Base-by-base conservation (phyloP, 2,329 filamentous ascomycete genomes). In the Hymenoscyphus albidus region DNA sequence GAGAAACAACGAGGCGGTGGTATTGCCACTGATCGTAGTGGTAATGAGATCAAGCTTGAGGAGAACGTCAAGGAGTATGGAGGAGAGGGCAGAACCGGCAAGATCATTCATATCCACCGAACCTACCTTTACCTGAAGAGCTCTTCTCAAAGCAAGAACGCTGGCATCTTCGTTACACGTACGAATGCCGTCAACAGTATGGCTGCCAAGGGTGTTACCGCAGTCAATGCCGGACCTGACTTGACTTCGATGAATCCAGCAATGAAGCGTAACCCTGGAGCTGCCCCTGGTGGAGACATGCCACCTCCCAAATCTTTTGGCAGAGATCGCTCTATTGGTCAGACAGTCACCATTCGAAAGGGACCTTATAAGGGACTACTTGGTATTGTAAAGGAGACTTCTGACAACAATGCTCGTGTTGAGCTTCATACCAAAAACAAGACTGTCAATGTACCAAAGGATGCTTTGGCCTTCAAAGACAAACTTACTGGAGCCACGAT, bases 391-490 rank as follows among this genome's bases (percentile, higher is more conserved):
- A 97, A 97, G 76, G 94, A 98, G 75, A 90, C 94, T 0, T 96
- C 92, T 6, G 93, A 96, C 71, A 86, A 86, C 3, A 87, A 90
- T 73, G 94, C 92, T 38, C 90, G 93, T 68, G 90, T 99, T 54
- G 95, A 99, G 78, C 81, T 99, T 48, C 94, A 98, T 75, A 93
- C 93, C 5, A 97, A 96, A 80, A 92, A 88, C 79, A 98, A 97
- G 81, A 90, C 91, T 16, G 87, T 98, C 67, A 93, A 89, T 7
- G 86, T 98, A 42, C 85, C 88, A 22, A 96, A 96, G 75, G 88
- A 90, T 12, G 86, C 89, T 64, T 80, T 99, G n/a, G 86, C 85
- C 31, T 90, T 96, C 78, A 93, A 94, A 77, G 94, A 99, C 80
- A 91, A 85, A 67, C 78, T 89, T 63, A 94, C 90, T 3, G 93